Evolutionary conservation across 2,329 filamentous ascomycete species (phyloP), one percentile per base, ranked within the genome.

Genomic region (Karstenula rhodostoma): DNA sequence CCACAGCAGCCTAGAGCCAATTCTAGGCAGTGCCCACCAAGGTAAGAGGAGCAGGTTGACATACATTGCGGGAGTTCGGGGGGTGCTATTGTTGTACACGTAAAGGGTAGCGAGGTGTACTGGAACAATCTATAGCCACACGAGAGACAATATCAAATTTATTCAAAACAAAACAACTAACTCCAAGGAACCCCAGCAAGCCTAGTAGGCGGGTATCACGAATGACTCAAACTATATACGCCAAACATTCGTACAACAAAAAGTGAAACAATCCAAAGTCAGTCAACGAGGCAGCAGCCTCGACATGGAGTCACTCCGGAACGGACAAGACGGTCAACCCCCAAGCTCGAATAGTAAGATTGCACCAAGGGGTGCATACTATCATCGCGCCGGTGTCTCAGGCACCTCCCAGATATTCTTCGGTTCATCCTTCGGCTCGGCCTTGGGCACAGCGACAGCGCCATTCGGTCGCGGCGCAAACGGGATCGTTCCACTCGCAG

Each of bases 381-480:
- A 25, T 60, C 68, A 74, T 22, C 58, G 69, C 46, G 66, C 65
- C 43, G 82, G 80, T 29, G 81, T 82, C 27, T 81, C 79, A 3
- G 80, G 81, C 35, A 82, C 76, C 52, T 81, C 81, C 79, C 80
- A 83, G n/a, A 82, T 72, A 56, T 78, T 70, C 42, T 61, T 60
- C 13, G 58, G 55, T 22, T 58, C 59, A 13, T 58, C 63, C 32
- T 55, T 56, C 37, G 53, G 55, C 32, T 60, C 65, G 5, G 35
- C 44, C 29, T 57, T 51, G 12, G 48, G 25, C 10, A n/a, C 42
- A 46, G 17, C 22, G 5, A 56, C 48, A 17, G 52, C 37, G 58
- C 33, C 57, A 32, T 67, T 80, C 0, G 56, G 25, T 19, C 59
- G 60, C 9, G 67, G 43, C 3, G 74, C 75, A 58, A 78, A 79